Percentiles rank a stretch among this genome's conserved stretches.
Conservation (phyloP, 2,329 filamentous ascomycete genomes). For the Cladophialophora bantiana region DNA sequence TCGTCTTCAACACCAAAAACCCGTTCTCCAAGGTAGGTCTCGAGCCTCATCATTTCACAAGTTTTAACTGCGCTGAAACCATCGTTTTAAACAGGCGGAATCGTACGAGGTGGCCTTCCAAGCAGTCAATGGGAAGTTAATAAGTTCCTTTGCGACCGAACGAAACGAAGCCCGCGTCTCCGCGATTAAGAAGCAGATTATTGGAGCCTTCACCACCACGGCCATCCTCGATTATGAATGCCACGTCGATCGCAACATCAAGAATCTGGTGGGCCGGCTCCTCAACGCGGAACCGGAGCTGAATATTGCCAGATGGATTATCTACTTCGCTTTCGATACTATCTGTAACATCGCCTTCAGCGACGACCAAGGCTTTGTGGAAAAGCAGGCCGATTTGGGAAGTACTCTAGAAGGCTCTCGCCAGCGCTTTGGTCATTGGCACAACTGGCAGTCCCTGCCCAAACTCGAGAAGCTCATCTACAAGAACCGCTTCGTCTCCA, state of each 20-base stretch:
- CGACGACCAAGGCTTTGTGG: conserved; percentile 22
- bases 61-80: neutral
- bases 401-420: conserved; percentile 7
- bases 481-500: conserved; percentile 19
- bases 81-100: conserved; percentile 12
- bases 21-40: conserved; percentile 24
- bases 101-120: conserved; percentile 18
- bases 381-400: conserved; percentile 14
- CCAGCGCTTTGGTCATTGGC: conserved; percentile 21
- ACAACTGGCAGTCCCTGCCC: conserved; percentile 20
- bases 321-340: conserved; percentile 26
- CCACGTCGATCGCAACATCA: conserved; percentile 69
- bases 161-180: conserved; percentile 24
- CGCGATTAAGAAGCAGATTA: conserved; percentile 79
- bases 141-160: conserved; percentile 8
- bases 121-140: conserved; percentile 27
- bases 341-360: conserved; percentile 28
- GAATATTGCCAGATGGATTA: conserved; percentile 18
- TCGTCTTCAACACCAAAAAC: conserved; percentile 27
- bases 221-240: conserved; percentile 79
- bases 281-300: neutral
- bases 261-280: conserved; percentile 18
- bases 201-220: conserved; percentile 68
- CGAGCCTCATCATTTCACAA: neutral
- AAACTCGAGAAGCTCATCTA: conserved; percentile 23